Base-by-base conservation (phyloP, 177 flowering plant genomes). In the Telopea speciosissima region DNA sequence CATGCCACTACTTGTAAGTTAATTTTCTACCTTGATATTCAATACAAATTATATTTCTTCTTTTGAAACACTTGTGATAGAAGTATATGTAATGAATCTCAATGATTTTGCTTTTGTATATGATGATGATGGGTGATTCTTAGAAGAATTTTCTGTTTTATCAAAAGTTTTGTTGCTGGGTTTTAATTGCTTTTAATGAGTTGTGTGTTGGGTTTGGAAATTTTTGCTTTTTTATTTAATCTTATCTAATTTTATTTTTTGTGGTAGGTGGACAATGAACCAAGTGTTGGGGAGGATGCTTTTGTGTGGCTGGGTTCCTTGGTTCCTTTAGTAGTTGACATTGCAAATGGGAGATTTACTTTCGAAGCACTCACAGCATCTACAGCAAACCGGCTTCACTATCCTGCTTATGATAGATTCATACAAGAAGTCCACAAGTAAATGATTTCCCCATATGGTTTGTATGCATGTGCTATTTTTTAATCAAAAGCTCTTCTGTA, bases 1-100 rank as follows among this genome's bases (percentile, higher is more conserved):
- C 71, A 87, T 96, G 98, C 97, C 99, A 7, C 90, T 96, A 17
- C 93, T 96, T 22, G 99, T 95, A 87, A 81, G 89, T 19, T 59
- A 70, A 25, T 69, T 19, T 44, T 11, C 8, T 13, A 44, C 49
- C 49, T 9, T 44, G 14, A 44, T 1, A 44, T 9, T 44, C 49
- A 44, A 44, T 9, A 13, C 49, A 44, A 44, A 13, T 28, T 44
- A 44, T 13, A 44, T 44, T 44, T 44, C 49, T 44, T 44, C 14
- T 13, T 9, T 44, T 44, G 49, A 9, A 44, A 44, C 3, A 44
- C 14, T 44, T 44, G 49, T 44, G 13, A 44, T 9, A 44, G 13
- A 44, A 44, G 11, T 44, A 44, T 44, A 1, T 44, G 49, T 44
- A 44, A 44, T 44, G 49, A 44, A 44, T 44, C 49, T 44, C 11